Conservation (phyloP, 2,329 filamentous ascomycete genomes). For the Lomentospora prolificans region DNA sequence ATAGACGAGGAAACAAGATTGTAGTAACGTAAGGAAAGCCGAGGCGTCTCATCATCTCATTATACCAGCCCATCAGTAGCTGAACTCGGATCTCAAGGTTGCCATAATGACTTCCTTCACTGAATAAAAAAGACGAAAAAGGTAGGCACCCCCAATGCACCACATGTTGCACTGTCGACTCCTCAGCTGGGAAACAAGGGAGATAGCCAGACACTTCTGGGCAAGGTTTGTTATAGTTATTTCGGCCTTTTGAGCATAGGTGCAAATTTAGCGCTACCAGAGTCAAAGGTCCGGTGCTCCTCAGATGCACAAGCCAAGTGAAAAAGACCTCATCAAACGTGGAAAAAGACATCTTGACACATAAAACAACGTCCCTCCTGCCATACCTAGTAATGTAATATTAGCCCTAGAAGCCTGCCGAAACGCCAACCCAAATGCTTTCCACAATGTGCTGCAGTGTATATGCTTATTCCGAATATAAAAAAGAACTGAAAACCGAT, state of each 20-base stretch:
- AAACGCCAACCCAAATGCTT: background rate
- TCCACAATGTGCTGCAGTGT: conserved; percentile 1
- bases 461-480: background rate
- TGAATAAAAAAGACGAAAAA: no score
- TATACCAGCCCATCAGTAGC: background rate
- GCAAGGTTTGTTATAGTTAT: background rate
- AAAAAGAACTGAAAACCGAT: background rate
- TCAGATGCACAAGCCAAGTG: no score
- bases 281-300: no score
- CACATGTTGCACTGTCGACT: no score
- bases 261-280: no score
- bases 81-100: background rate
- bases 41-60: background rate
- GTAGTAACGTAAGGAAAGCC: background rate
- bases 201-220: background rate
- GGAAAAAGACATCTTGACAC: background rate
- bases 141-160: no score
- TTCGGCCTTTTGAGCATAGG: background rate
- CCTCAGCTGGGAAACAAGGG: background rate
- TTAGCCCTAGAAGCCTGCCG: background rate
- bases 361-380: background rate
- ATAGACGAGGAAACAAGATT: background rate
- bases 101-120: no score
- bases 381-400: background rate
- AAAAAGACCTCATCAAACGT: background rate